Evolutionary conservation across 306 rosid species (phyloP).

Genomic region (Malus sylvestris): DNA sequence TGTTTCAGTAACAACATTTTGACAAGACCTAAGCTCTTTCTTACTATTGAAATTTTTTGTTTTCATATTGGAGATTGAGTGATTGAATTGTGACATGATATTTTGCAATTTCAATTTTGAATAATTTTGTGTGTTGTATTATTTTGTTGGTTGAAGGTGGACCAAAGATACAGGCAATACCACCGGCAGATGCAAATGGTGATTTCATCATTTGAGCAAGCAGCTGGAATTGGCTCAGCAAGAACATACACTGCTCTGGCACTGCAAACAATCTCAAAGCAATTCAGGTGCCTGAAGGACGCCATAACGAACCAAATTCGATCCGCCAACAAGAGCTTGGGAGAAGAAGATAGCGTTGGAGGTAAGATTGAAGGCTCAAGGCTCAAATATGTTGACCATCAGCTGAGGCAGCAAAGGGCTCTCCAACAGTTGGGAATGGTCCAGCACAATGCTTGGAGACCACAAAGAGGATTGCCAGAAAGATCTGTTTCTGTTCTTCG

Average conservation of each 20-base stretch:
- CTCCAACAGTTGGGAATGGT: conserved; percentile 97
- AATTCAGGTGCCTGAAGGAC: conserved; percentile 84
- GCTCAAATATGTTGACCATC: conserved; percentile 83
- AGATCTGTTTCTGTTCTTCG: conserved; percentile 94
- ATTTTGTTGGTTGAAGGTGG: conserved; percentile 48
- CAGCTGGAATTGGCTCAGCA: conserved; percentile 75
- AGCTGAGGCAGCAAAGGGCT: conserved; percentile 83
- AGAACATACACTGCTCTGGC: conserved; percentile 90
- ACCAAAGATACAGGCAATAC: conserved; percentile 88
- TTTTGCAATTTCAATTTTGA: neutral
- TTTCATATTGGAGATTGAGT: neutral
- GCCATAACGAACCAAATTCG: conserved; percentile 68
- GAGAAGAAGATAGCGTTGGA: conserved; percentile 73
- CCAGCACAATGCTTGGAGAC: conserved; percentile 99
- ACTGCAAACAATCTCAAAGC: conserved; percentile 81
- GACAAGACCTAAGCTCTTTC: neutral
- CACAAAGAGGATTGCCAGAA: conserved; percentile 95
- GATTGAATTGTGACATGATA: neutral
- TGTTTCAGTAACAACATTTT: neutral
- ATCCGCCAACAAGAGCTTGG: conserved; percentile 67
- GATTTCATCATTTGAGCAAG: conserved; percentile 71
- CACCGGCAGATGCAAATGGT: conserved; percentile 88
- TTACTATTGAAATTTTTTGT: neutral
- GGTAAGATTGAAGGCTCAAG: conserved; percentile 79
- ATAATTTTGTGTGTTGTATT: neutral